A percentile compares a stretch with the other conserved stretches of the same genome.
These are phyloP conservation scores for Gliomastix tumulicola DNA, from an alignment of 2,329 filamentous ascomycete genomes.

Conservation along the genomic window DNA sequence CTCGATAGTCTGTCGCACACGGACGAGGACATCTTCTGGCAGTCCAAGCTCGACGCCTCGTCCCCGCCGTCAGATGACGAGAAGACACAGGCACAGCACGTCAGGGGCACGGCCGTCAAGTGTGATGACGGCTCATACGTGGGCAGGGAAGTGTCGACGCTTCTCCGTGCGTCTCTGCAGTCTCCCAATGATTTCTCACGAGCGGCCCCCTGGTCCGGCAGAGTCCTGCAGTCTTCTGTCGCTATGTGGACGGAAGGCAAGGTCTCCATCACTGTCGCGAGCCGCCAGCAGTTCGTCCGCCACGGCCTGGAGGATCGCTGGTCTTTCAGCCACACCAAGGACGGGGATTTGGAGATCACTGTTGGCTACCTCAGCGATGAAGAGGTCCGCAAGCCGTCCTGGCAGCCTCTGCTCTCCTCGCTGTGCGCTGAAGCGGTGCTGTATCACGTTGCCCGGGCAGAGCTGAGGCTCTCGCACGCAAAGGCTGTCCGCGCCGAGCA, in stretches of 20 bases:
- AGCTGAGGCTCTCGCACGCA: slow-evolving; percentile 14
- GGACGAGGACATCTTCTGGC: slow-evolving; percentile 5
- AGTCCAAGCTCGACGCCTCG: slow-evolving; percentile 4
- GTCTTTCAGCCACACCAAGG: slow-evolving; percentile 15
- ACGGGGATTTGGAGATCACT: slow-evolving; percentile 13
- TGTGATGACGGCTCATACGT: slow-evolving; percentile 8
- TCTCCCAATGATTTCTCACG: slow-evolving; percentile 10
- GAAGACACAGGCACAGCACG: background rate
- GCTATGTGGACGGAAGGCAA: slow-evolving; percentile 14
- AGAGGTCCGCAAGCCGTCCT: slow-evolving; percentile 13
- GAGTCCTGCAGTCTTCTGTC: slow-evolving; percentile 11
- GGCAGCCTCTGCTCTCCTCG: slow-evolving; percentile 14
- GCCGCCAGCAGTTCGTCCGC: slow-evolving; percentile 15
- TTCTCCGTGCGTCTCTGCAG: slow-evolving; percentile 10
- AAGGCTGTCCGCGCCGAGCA: slow-evolving; percentile 23
- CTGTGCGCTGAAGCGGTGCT: slow-evolving; percentile 21
- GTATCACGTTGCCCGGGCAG: slow-evolving; percentile 21
- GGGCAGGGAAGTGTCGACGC: slow-evolving; percentile 10
- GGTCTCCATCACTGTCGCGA: slow-evolving; percentile 13
- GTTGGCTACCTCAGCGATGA: slow-evolving; percentile 15
- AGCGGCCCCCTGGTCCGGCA: slow-evolving; percentile 10
- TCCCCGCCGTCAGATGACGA: background rate
- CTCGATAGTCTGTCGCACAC: background rate
- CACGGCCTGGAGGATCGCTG: slow-evolving; percentile 13
- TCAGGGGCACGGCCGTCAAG: slow-evolving; percentile 2